Conservation (phyloP, 257 asterid genomes). For the Nicotiana knightiana region DNA sequence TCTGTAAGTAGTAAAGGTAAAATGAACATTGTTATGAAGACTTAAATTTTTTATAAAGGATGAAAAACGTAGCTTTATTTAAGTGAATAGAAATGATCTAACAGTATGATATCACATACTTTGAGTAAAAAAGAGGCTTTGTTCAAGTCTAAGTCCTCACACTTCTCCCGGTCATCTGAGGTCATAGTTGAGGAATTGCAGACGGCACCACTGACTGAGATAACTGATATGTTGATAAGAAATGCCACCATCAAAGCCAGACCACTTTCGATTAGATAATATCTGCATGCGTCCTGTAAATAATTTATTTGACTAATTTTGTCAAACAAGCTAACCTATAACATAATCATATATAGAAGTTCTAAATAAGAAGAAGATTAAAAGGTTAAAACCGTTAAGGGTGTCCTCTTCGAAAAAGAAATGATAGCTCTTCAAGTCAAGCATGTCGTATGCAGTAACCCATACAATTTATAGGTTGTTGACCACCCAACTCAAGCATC, state of each 20-base stretch:
- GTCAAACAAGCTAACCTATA: not conserved
- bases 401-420: not conserved
- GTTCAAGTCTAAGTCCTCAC: constrained; percentile 79
- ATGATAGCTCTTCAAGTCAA: not conserved
- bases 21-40: not conserved
- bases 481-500: not conserved
- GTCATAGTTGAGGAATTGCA: constrained; percentile 62
- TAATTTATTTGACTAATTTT: not conserved
- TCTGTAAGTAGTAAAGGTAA: constrained; percentile 27
- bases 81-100: not conserved
- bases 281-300: constrained; percentile 89
- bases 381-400: not conserved
- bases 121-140: constrained; percentile 81
- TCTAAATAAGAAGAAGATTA: not conserved
- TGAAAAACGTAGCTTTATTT: not conserved
- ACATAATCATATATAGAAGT: not conserved
- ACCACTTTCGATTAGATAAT: constrained; percentile 82
- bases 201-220: constrained; percentile 91
- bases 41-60: not conserved
- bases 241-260: constrained; percentile 84
- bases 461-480: not conserved
- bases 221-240: constrained; percentile 78
- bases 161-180: constrained; percentile 48
- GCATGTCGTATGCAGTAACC: not conserved
- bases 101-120: constrained; percentile 23